phyloP scores from a whole-genome alignment of 257 asterid genomes.

The Euphrasia confusa region DNA sequence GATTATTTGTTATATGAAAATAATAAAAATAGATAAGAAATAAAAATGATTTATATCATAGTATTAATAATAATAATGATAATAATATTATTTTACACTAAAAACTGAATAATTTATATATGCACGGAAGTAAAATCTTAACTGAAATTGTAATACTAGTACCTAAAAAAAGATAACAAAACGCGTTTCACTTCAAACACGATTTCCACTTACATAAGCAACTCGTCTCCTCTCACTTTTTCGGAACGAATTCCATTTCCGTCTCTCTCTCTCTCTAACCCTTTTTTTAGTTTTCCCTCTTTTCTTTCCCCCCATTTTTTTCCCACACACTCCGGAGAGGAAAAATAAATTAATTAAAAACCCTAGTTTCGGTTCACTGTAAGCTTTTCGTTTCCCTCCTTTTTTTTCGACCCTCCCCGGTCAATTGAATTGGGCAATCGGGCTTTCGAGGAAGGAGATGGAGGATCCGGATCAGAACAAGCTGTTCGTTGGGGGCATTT shows the following conservation, averaged over 20 bases:
- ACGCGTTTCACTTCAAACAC: too few relatives aligned
- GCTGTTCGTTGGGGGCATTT: constrained; percentile 88
- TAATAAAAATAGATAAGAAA: too few relatives aligned
- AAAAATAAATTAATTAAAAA: constrained; percentile 11
- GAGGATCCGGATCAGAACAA: constrained; percentile 68
- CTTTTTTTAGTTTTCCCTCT: constrained; percentile 1
- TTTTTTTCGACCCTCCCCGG: not conserved
- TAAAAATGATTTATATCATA: too few relatives aligned
- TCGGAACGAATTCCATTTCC: not conserved
- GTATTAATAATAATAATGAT: too few relatives aligned
- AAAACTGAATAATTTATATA: too few relatives aligned
- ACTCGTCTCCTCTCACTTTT: too few relatives aligned
- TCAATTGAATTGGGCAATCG: constrained; percentile 18
- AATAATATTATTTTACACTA: too few relatives aligned
- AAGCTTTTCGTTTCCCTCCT: constrained; percentile 15
- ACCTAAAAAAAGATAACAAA: too few relatives aligned
- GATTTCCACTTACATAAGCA: too few relatives aligned
- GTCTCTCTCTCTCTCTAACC: not conserved
- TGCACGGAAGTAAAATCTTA: too few relatives aligned
- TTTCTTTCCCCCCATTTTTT: constrained; percentile 29
- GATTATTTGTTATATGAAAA: too few relatives aligned
- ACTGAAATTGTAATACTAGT: too few relatives aligned
- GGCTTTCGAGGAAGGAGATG: constrained; percentile 28
- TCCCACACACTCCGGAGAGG: constrained; percentile 10
- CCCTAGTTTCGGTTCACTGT: constrained; percentile 28